Evolutionary conservation across 768 basidiomycete genomes (phyloP), one percentile per base, ranked within the genome.

Genomic region (Agrocybe pediades): DNA sequence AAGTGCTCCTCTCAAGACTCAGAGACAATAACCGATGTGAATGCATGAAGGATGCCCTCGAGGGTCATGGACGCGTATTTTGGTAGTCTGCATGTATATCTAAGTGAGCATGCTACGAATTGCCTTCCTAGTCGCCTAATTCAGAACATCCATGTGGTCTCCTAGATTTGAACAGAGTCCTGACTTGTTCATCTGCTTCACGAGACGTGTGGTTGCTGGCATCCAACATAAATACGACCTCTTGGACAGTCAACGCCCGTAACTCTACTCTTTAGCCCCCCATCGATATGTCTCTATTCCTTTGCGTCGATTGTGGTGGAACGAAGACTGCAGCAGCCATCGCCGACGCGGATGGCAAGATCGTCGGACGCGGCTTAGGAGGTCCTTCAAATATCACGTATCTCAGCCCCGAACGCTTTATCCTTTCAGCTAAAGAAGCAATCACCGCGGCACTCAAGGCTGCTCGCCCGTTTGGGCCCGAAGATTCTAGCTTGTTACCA

Each of bases 351-450:
- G 58, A 75, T 2, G 88, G 91, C 57, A 69, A 71, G 4, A 79
- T 92, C 60, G 53, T 91, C 41, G 86, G 85, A 1, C 85, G 87
- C 41, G 90, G 84, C 1, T 67, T 75, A 16, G 85, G 84, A 7
- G 91, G 91, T 2, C 88, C 90, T 1, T 93, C 92, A 60, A 96
- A 96, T 70, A 90, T 90, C 69, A 80, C 90, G 20, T 91, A 91
- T 71, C 84, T 92, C 62, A 78, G 86, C 26, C 63, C 82, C 16
- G 69, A 79, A n/a, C 78, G 72, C 29, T 92, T 91, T 71, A 73
- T 80, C 41, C 61, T 68, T 3, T 77, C 82, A 6, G 74, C 93
- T 39, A 67, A 66, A 1, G 65, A 66, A 11, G 82, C 88, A 13
- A 74, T 87, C 48, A 70, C 73, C 57, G 70, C 75, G 0, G 78